These are phyloP conservation scores for Metarhizium brunneum DNA, from an alignment of 2,329 filamentous ascomycete species.

Conservation along the genomic window DNA sequence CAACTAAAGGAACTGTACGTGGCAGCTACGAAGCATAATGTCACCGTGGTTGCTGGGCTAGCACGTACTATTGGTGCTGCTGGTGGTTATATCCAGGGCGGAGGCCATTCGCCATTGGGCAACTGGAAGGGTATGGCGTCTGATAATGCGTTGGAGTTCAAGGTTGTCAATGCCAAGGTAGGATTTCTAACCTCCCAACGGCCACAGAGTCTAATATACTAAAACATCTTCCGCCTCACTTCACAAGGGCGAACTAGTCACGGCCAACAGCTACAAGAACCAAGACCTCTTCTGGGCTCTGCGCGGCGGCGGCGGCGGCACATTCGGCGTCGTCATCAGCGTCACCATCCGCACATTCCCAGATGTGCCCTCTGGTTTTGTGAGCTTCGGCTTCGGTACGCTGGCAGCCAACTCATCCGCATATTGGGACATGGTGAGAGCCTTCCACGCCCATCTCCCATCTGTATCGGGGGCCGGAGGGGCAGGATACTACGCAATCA, in stretches of 20 bases:
- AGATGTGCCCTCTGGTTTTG: conserved; percentile 21
- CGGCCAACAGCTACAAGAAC: conserved; percentile 25
- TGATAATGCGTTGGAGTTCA: conserved; percentile 26
- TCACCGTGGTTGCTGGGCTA: conserved; percentile 18
- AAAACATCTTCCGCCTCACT: neutral
- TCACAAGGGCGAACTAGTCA: conserved; percentile 16
- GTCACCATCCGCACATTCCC: conserved; percentile 33
- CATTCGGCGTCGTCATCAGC: conserved; percentile 32
- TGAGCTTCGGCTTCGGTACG: conserved; percentile 18
- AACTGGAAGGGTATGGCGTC: conserved; percentile 22
- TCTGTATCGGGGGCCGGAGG: conserved; percentile 25
- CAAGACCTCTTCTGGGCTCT: conserved; percentile 35
- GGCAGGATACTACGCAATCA: conserved; percentile 26
- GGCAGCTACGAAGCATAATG: conserved; percentile 10
- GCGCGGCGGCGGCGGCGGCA: conserved; percentile 34
- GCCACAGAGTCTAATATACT: neutral
- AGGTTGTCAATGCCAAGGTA: conserved; percentile 24
- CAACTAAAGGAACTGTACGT: conserved; percentile 15
- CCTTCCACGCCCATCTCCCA: conserved; percentile 23
- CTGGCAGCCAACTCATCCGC: conserved; percentile 17
- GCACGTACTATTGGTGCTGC: conserved; percentile 19
- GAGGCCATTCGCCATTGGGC: conserved; percentile 21
- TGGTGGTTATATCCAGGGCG: conserved; percentile 23
- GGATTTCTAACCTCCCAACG: conserved; percentile 4
- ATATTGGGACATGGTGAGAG: conserved; percentile 20